phyloP scores from a whole-genome alignment of 768 basidiomycete species.

The Heimioporus sp. region DNA sequence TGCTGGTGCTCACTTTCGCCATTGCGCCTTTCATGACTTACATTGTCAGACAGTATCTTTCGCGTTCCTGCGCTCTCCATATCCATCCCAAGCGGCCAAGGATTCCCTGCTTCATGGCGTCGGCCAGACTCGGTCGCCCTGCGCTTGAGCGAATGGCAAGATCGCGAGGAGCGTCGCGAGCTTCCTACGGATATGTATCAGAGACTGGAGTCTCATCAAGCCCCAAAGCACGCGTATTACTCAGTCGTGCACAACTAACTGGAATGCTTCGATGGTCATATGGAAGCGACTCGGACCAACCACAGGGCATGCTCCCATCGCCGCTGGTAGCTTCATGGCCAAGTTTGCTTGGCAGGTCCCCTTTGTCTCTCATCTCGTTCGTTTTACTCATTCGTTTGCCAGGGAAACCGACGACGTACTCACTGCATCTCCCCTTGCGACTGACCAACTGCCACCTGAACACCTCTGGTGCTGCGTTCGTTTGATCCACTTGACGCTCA shows the following conservation, averaged over 20 bases:
- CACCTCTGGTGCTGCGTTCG: constrained; percentile 77
- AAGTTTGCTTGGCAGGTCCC: constrained; percentile 76
- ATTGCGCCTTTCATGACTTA: constrained; percentile 85
- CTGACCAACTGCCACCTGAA: constrained; percentile 74
- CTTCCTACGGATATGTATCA: constrained; percentile 82
- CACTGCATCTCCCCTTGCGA: constrained; percentile 74
- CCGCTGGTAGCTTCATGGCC: constrained; percentile 90
- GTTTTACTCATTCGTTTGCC: constrained; percentile 10
- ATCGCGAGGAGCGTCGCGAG: constrained; percentile 72
- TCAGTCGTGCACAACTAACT: constrained; percentile 65
- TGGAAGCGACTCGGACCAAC: constrained; percentile 48
- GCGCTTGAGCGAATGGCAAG: constrained; percentile 62
- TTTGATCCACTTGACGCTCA: constrained; percentile 81
- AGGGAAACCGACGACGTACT: constrained; percentile 97
- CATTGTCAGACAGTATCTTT: constrained; percentile 74
- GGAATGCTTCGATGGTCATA: constrained; percentile 79
- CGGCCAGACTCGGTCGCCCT: constrained; percentile 53
- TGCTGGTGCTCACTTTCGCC: constrained; percentile 63
- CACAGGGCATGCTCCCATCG: constrained; percentile 47
- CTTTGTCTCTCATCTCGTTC: background rate
- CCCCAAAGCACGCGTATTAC: constrained; percentile 67
- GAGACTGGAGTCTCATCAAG: constrained; percentile 68
- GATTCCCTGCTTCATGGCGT: too few relatives aligned
- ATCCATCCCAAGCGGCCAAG: constrained; percentile 43
- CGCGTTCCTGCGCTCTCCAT: constrained; percentile 44